These are phyloP conservation scores for Butyriboletus appendiculatus DNA, from an alignment of 1,284 basidiomycete genomes.

Conservation along the genomic window DNA sequence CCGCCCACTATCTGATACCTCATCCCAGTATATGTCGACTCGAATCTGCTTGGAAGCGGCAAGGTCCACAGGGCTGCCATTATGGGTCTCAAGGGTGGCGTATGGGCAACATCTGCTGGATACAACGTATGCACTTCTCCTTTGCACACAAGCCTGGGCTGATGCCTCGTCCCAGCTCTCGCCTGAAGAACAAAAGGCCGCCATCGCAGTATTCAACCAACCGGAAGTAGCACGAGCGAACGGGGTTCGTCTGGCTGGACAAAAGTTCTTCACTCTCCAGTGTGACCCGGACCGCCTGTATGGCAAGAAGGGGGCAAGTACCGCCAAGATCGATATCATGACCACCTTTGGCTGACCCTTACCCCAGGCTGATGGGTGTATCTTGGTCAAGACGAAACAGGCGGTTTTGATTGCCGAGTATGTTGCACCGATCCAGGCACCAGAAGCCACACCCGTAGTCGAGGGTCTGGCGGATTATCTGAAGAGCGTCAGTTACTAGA, in stretches of 20 bases:
- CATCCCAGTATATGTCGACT: constrained; percentile 80
- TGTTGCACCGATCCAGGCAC: constrained; percentile 64
- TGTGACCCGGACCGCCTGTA: constrained; percentile 69
- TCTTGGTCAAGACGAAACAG: constrained; percentile 88
- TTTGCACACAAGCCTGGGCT: background rate
- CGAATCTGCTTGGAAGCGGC: constrained; percentile 77
- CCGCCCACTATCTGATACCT: background rate
- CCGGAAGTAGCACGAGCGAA: constrained; percentile 46
- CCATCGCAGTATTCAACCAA: constrained; percentile 58
- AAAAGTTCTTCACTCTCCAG: constrained; percentile 81
- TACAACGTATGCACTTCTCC: constrained; percentile 43
- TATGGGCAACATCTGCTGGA: constrained; percentile 80
- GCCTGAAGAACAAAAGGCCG: constrained; percentile 71
- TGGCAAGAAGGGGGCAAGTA: constrained; percentile 79
- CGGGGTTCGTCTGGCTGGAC: constrained; percentile 71
- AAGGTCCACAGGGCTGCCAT: constrained; percentile 84
- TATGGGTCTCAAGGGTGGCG: constrained; percentile 80
- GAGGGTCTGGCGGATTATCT: constrained; percentile 84
- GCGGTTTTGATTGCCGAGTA: constrained; percentile 88
- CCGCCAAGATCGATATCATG: background rate
- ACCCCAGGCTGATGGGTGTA: constrained; percentile 72
- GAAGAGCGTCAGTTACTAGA: constrained; percentile 60
- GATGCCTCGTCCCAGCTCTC: constrained; percentile 54
- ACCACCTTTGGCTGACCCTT: background rate
- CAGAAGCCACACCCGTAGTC: constrained; percentile 74